Base-by-base conservation (phyloP, 805 yeast species). In the Ogataea populi-albae region DNA sequence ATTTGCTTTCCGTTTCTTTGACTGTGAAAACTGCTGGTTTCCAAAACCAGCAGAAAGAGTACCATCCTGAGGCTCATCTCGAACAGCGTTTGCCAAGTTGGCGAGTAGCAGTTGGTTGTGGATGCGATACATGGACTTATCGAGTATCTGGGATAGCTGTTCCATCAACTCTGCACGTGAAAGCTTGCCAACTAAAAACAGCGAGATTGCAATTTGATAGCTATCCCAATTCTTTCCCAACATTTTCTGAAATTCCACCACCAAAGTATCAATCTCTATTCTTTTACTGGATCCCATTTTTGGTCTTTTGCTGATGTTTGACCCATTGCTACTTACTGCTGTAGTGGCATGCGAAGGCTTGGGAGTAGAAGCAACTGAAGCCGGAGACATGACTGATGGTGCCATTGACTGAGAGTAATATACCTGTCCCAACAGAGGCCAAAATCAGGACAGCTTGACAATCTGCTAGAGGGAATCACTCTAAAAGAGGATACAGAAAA, bases 71-170 rank as follows among this genome's bases (percentile, higher is more conserved):
- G 93, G 87, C 14, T 80, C 77, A 43, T 84, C 93, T 39, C 86
- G 72, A 37, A 86, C 66, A 4, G 96, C 75, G 59, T 89, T 91
- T 17, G 96, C 88, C 45, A 89, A 68, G 54, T 86, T 82, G 11
- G 94, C 79, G 37, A 91, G 66, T 28, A 91, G 62, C 29, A 91
- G 67, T 54, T 85, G 87, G 62, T 91, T 91, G 62, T 93, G 98
- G 66, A 81, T 73, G 37, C 78, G 67, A 24, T 75, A 55, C 32
- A 79, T 65, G 15, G 63, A 61, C 18, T 56, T 58, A 34, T 68
- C 71, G 34, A 88, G 65, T 18, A 85, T 65, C n/a, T 72, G 72
- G 28, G 68, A 66, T 21, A 86, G 67, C 31, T 69, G 78, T 10
- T 67, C 64, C 42, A 77, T 75, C 37, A 91, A 67, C 59, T 91